Evolutionary conservation across 805 yeast genomes (phyloP).

Genomic region (Tetrapisispora pingtungensis): DNA sequence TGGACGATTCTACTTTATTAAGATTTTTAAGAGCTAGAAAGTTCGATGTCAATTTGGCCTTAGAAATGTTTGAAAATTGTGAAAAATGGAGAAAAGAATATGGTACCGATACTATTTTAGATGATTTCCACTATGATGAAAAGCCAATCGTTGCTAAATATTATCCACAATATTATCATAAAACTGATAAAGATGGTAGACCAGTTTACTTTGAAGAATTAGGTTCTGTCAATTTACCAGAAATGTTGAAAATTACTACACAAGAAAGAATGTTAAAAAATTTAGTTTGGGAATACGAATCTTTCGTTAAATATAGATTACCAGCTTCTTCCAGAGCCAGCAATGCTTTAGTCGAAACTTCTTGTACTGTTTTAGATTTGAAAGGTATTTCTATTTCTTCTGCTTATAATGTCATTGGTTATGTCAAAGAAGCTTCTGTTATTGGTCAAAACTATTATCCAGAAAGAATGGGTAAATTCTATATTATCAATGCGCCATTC

Average conservation of each 20-base stretch:
- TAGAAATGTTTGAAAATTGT: slow-evolving; percentile 73
- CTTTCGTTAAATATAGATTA: slow-evolving; percentile 70
- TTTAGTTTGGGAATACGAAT: slow-evolving; percentile 95
- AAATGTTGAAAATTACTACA: slow-evolving; percentile 87
- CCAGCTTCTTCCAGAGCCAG: slow-evolving; percentile 89
- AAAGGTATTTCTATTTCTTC: slow-evolving; percentile 84
- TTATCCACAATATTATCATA: slow-evolving; percentile 96
- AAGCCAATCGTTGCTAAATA: slow-evolving; percentile 79
- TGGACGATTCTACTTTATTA: slow-evolving; percentile 76
- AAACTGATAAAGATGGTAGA: slow-evolving; percentile 93
- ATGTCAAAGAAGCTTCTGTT: slow-evolving; percentile 85
- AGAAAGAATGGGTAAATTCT: slow-evolving; percentile 98
- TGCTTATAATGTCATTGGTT: slow-evolving; percentile 75
- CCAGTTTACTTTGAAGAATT: slow-evolving; percentile 92
- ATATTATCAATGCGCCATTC: slow-evolving; percentile 91
- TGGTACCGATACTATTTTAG: slow-evolving; percentile 77
- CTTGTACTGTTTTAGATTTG: slow-evolving; percentile 91
- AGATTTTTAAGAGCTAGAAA: slow-evolving; percentile 93
- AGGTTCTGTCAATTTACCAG: slow-evolving; percentile 80
- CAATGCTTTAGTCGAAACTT: slow-evolving; percentile 78
- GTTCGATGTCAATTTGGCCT: slow-evolving; percentile 73
- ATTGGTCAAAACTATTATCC: slow-evolving; percentile 98
- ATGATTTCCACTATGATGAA: slow-evolving; percentile 87
- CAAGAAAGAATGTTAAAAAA: slow-evolving; percentile 95
- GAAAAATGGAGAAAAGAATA: slow-evolving; percentile 86